Conservation (phyloP, 2,329 filamentous ascomycete species). For the Arthrobotrys musiformis region DNA sequence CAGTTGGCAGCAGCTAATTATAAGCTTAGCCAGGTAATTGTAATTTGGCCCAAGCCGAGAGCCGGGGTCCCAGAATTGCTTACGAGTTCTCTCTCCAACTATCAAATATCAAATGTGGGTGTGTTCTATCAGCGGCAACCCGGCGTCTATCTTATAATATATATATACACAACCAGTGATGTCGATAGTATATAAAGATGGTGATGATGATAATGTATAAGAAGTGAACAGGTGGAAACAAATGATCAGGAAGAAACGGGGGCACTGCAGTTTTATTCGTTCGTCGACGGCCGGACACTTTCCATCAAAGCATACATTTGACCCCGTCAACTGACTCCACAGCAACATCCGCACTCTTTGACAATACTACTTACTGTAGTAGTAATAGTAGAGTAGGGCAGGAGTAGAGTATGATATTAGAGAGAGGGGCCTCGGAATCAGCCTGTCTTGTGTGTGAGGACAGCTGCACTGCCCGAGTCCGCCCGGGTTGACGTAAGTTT, state of each 20-base stretch:
- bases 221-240: neutral
- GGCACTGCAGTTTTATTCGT: neutral
- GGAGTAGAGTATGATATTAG: too few species aligned
- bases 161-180: too few species aligned
- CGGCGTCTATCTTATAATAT: too few species aligned
- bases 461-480: slow-evolving; percentile 19
- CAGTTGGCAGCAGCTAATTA: neutral
- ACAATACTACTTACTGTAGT: too few species aligned
- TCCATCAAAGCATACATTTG: neutral
- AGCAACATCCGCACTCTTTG: too few species aligned
- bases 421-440: slow-evolving; percentile 47
- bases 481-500: slow-evolving; percentile 31
- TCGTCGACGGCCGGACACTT: neutral
- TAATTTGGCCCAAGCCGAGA: neutral
- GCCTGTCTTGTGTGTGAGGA: slow-evolving; percentile 26
- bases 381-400: too few species aligned
- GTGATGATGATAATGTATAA: neutral
- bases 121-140: too few species aligned
- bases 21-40: slow-evolving; percentile 22
- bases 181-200: neutral
- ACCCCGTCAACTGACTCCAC: slow-evolving; percentile 39
- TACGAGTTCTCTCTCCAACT: too few species aligned
- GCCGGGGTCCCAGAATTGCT: too few species aligned
- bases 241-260: neutral
- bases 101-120: too few species aligned